phyloP scores from a whole-genome alignment of 2,329 filamentous ascomycete genomes.

The Decorospora gaudefroyi region DNA sequence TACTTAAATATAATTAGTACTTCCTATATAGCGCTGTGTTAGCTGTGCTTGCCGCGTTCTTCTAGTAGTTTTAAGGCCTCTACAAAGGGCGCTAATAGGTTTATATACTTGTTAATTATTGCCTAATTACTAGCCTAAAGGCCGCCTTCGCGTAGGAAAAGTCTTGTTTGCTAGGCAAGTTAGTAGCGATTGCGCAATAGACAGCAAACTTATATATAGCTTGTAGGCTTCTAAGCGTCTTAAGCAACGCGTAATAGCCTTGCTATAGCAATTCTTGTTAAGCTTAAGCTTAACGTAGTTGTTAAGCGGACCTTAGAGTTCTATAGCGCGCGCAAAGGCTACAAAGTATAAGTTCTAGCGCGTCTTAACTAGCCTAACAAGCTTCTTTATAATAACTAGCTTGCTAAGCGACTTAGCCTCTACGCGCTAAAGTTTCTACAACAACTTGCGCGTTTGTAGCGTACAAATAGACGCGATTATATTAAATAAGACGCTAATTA shows the following conservation, averaged over 20 bases:
- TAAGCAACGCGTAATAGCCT: background rate
- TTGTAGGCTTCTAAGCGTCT: background rate
- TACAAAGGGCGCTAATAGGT: conserved; percentile 2
- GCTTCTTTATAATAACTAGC: background rate
- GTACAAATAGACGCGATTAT: conserved; percentile 1
- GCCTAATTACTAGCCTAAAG: background rate
- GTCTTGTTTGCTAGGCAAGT: background rate
- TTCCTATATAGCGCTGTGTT: conserved; percentile 6
- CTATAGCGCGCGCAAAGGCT: background rate
- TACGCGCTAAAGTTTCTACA: background rate
- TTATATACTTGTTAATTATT: conserved; percentile 5
- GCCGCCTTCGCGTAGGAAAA: background rate
- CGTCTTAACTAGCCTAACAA: conserved; percentile 1
- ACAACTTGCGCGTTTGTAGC: background rate
- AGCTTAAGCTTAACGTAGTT: conserved; percentile 1
- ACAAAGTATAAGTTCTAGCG: conserved; percentile 1
- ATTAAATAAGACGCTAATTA: background rate
- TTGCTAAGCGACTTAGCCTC: background rate
- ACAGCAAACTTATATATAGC: background rate
- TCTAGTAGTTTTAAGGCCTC: conserved; percentile 4
- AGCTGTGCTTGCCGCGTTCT: conserved; percentile 1
- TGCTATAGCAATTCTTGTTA: background rate
- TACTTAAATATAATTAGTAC: conserved; percentile 3
- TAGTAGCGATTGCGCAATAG: background rate
- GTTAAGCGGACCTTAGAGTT: conserved; percentile 1